Base-by-base conservation (phyloP, 345 rosid species). In the Schrenkiella parvula region DNA sequence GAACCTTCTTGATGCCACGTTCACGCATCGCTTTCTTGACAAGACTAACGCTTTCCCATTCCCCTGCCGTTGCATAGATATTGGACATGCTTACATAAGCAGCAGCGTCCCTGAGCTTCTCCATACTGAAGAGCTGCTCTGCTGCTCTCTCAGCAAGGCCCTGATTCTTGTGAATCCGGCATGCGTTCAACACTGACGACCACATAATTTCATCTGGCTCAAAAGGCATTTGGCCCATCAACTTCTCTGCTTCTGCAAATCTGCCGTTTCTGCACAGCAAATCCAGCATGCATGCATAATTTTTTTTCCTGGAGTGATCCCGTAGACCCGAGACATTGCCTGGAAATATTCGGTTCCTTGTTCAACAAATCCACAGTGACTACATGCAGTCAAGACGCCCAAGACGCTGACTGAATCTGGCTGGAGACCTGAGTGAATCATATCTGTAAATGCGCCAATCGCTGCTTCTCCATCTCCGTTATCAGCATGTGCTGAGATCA, bases 361-460 rank as follows among this genome's bases (percentile, higher is more conserved):
- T 72, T 90, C 84, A 9, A 92, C 86, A 50, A 87, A 79, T 46
- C 98, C 95, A 41, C 85, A 86, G 60, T 90, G 95, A 73, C 87
- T 87, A 79, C 96, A 90, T 54, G 96, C 91, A 56, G 95, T 80
- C 76, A 92, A 55, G 58, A 90, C 80, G 13, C 82, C 76, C 43
- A 90, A 82, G 73, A 88, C 79, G 75, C 89, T 88, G 12, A 90
- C 89, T n/a, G 87, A 80, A 82, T 92, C 91, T n/a, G 95, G 96
- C 55, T 42, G 73, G 71, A 77, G 78, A 48, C 95, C 98, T 15
- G 83, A 80, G 38, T 26, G 73, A 61, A 84, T 70, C 93, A 92
- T 89, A 56, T 83, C 72, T 48, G 84, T 79, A 55, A 89, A 90
- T 19, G 86, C 75, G 42, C 52, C 71, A 23, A 87, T 82, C 12